Base-by-base conservation (phyloP, 371 early-diverging fungal genomes). In the Circinella minor region DNA sequence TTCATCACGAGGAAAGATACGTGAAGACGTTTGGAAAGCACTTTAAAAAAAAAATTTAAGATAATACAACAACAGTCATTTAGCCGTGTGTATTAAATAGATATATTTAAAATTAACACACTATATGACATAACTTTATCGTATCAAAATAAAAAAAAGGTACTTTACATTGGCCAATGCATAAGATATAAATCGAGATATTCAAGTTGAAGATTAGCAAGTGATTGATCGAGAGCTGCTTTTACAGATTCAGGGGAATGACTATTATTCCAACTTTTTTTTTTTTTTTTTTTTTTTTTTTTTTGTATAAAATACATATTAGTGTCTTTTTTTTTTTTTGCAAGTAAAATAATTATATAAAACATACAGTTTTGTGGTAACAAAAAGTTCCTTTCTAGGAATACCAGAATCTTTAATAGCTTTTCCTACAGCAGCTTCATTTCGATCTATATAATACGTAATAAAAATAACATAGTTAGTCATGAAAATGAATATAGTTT, bases 351-450 rank as follows among this genome's bases (percentile, higher is more conserved):
- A 27, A 27, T 27, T 27, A 27, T 27, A 27, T 27, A 27, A 27
- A 27, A 27, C 27, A 27, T 51, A 62, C 66, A 80, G 61, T 43
- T 80, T 88, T 34, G 93, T 92, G 57, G 96, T 95, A 63, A 96
- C 77, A 75, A 95, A 97, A 36, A 97, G 69, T 49, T 94, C 83
- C 46, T 89, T 78, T 62, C 96, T 88, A 61, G 85, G 84, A 34
- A 92, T 71, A 59, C 76, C 76, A 48, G 81, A 77, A 47, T 87
- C 82, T 46, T 77, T 79, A 64, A 95, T 83, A 6, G 88, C 93
- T 62, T 88, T 80, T 59, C 98, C 97, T 38, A 96, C 88, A 61
- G 92, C 87, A 46, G 81, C 74, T 77, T 93, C 92, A 74, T 93
- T 94, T 38, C 77, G 74, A 73, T 93, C 75, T 82, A 70, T 57